Evolutionary conservation across 495 filamentous ascomycete species (phyloP), one percentile per base, ranked within the genome.

Genomic region (Rhypophila decipiens): DNA sequence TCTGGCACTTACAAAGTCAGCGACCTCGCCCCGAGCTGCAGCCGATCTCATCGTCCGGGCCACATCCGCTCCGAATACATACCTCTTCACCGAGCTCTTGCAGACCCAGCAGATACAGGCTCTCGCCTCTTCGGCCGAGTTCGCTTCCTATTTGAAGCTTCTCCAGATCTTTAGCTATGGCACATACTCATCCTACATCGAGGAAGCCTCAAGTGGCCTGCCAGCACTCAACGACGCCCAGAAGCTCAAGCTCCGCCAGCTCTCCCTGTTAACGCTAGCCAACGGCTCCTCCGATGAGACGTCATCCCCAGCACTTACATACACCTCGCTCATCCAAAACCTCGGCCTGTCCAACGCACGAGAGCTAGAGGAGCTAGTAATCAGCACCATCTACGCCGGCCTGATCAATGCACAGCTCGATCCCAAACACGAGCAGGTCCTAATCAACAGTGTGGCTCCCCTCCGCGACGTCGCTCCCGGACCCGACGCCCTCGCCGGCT

Each of bases 121-220:
- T 2, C 79, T 98, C 17, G 67, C 76, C 23, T 60, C 64, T 15
- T 72, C 72, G 5, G 46, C 60, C 27, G 71, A 73, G 35, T 60
- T 71, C 20, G 51, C 53, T 2, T 48, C 57, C 34, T 80, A 87
- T 66, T 73, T 90, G 18, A 79, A 75, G 5, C 77, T 96, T 3
- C 84, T 97, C 35, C 77, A 93, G 68, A 87, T 96, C 48, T 99
- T 96, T 71, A 83, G 88, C 42, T 90, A 90, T 76, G 94, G 93
- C 42, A 95, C 88, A 56, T 96, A 86, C 75, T 64, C 76, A 24
- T 75, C 83, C 42, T 96, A 94, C 70, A 54, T 47, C 12, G n/a
- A n/a, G n/a, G n/a, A n/a, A n/a, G 51, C 56, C 12, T 42, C 55
- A 34, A 42, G 39, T 5, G 56, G 64, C 45, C 86, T 97, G 33